Evolutionary conservation across 805 yeast species (phyloP).

Genomic region (Priceomyces haplophilus): DNA sequence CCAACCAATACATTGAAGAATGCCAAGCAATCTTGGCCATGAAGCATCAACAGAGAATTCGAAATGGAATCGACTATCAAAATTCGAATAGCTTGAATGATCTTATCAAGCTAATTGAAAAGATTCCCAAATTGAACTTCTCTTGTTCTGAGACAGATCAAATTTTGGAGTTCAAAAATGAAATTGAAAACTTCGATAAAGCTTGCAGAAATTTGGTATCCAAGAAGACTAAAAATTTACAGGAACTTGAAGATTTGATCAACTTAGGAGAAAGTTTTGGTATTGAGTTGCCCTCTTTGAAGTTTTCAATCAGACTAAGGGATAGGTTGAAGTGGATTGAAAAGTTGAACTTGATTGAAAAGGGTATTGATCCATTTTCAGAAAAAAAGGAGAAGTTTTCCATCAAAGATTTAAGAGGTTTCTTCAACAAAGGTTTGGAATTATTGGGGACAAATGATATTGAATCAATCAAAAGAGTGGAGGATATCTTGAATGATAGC

Average conservation of each 20-base stretch:
- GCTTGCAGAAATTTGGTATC: slow-evolving; percentile 42
- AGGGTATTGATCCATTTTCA: slow-evolving; percentile 40
- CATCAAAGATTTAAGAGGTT: slow-evolving; percentile 25
- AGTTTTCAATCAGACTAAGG: slow-evolving; percentile 34
- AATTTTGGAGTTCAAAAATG: slow-evolving; percentile 49
- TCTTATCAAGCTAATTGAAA: slow-evolving; percentile 39
- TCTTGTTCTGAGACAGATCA: slow-evolving; percentile 59
- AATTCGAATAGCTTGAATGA: slow-evolving; percentile 8
- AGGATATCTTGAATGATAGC: slow-evolving; percentile 24
- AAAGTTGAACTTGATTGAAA: slow-evolving; percentile 26
- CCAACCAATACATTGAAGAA: slow-evolving; percentile 51
- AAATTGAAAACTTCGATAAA: slow-evolving; percentile 48
- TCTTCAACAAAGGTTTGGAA: slow-evolving; percentile 26
- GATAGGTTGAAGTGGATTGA: slow-evolving; percentile 34
- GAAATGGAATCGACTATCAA: slow-evolving; percentile 25
- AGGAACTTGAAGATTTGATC: slow-evolving; percentile 52
- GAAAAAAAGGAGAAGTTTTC: slow-evolving; percentile 36
- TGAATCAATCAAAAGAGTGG: slow-evolving; percentile 29
- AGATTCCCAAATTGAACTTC: slow-evolving; percentile 50
- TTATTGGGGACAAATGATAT: slow-evolving; percentile 30
- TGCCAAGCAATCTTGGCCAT: slow-evolving; percentile 53
- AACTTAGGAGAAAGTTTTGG: slow-evolving; percentile 61
- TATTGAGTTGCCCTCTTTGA: slow-evolving; percentile 47
- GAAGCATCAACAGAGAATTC: slow-evolving; percentile 50
- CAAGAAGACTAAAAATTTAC: slow-evolving; percentile 26